Evolutionary conservation across 2,329 filamentous ascomycete genomes (phyloP).

Genomic region (Nemania sp.): DNA sequence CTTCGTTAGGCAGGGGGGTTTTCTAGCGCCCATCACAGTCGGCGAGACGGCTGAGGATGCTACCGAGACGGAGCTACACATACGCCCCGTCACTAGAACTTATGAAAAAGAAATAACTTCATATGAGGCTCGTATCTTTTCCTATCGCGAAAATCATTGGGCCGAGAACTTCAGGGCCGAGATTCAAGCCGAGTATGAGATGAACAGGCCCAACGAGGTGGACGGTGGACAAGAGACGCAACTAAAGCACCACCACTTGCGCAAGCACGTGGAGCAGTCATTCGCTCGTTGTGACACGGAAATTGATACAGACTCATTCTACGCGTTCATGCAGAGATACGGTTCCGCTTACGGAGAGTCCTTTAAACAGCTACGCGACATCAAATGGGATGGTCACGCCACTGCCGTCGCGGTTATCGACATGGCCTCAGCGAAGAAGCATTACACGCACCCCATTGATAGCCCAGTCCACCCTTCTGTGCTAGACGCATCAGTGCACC

Average conservation of each 20-base stretch:
- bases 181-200: not conserved
- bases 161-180: conserved; percentile 14
- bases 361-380: conserved; percentile 8
- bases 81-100: conserved; percentile 36
- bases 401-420: not conserved
- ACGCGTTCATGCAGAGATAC: not conserved
- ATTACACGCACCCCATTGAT: not conserved
- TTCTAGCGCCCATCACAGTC: conserved; percentile 7
- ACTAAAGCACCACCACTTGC: not conserved
- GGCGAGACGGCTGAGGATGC: not conserved
- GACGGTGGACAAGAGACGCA: not conserved
- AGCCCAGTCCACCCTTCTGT: conserved; percentile 14
- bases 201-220: not conserved
- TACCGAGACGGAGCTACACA: conserved; percentile 41
- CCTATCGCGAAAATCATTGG: not conserved
- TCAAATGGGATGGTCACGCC: not conserved
- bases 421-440: no score
- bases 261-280: not conserved
- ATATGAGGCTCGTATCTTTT: conserved; percentile 42
- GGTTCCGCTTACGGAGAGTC: not conserved
- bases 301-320: not conserved
- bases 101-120: conserved; percentile 29
- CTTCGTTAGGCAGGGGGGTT: conserved; percentile 19
- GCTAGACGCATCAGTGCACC: conserved; percentile 1
- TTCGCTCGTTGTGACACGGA: not conserved